Base-by-base conservation (phyloP, 345 rosid species). In the Erucastrum elatum region DNA sequence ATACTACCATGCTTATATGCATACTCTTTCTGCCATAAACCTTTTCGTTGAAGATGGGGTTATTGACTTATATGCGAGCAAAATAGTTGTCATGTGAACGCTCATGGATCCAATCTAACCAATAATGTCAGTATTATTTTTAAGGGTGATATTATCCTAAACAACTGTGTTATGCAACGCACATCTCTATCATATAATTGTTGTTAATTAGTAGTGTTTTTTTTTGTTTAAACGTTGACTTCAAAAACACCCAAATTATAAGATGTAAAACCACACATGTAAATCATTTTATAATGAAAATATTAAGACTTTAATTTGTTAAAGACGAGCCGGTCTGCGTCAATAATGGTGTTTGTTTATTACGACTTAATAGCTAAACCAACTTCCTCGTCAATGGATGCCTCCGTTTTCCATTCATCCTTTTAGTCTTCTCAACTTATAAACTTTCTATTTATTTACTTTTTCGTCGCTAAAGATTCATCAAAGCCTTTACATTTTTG, bases 371-470 rank as follows among this genome's bases (percentile, higher is more conserved):
- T 65, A 53, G 11, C 55, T 44, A 73, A 67, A 49, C 51, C 44
- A 73, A 3, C 64, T 49, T 64, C 72, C 67, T 71, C 78, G 34
- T 62, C 78, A 58, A 65, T 78, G 76, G 60, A 65, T 68, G 53
- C 49, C 10, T 31, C 11, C 33, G 15, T 17, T 17, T 63, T 63
- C 46, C 49, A 68, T 46, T 58, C 65, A 30, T 76, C 25, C 51
- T 41, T 53, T 27, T 16, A 34, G 35, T 7, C 53, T 17, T 31
- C 68, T 31, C 11, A 30, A 31, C 26, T 0, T 26, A 58, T 16
- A 66, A 6, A 17, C 63, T 49, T 44, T 66, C 55, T 44, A 44
- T 31, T 44, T 72, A 66, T 67, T 63, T n/a, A 39, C 61, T 72
- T 72, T 60, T 55, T 39, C 13, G 39, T 12, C 26, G 21, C 27